Evolutionary conservation across 257 asterid species (phyloP), one percentile per base, ranked within the genome.

Genomic region (Solanum stenotomum): DNA sequence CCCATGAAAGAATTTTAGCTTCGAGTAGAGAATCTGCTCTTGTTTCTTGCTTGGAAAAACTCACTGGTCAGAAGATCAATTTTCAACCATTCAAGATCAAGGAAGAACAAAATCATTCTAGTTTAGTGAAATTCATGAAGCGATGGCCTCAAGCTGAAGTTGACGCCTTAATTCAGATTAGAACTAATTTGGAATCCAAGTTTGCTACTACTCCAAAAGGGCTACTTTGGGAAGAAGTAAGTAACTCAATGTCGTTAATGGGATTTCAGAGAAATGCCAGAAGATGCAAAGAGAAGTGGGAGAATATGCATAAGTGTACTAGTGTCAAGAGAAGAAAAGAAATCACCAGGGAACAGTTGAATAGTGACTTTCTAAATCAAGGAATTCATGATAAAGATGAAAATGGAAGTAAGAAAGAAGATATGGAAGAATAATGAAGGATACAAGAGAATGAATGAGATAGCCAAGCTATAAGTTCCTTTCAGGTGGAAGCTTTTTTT

Each of bases 271-370:
- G 94, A 23, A 92, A 86, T 46, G 90, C 95, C 3, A 93, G 90
- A 89, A 90, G 94, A 40, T 93, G 95, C 90, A 94, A 93, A 90
- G 95, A 94, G 90, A 94, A 94, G 88, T 94, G 97, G 97, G 97
- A 94, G 25, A 94, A 92, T 34, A 92, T 94, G 85, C 93, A 92
- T 81, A 93, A 94, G 85, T 93, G 91, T 71, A 91, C 1, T 25
- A 14, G n/a, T 25, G 8, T 86, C 92, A 94, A 93, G 94, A 94
- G 88, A 89, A 92, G 87, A 3, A 91, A 88, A 87, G 94, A 93
- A 49, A 91, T 92, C 88, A 88, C 91, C n/a, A 90, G 88, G 88
- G 88, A 89, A 29, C 87, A 78, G 37, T 25, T 78, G 33, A 25
- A 42, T 78, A 27, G 6, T 74, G 31, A 74, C 82, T 35, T 74